A percentile compares a stretch with the other conserved stretches of the same genome.
Conservation (phyloP, 805 yeast species). For the Zygosaccharomyces bailii region DNA sequence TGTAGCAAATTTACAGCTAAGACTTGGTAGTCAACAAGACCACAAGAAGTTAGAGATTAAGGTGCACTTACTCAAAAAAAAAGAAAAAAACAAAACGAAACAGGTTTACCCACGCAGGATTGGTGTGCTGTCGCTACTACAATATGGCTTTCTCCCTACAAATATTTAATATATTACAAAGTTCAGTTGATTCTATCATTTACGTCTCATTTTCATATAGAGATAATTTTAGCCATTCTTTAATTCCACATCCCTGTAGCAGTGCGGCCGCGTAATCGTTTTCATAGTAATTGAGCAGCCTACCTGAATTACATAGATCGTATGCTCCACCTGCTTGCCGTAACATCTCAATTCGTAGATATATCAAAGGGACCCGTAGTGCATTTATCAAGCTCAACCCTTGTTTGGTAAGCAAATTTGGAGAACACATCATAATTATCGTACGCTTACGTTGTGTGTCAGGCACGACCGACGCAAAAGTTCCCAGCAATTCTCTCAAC, state of each 20-base stretch:
- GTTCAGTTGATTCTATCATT: no score
- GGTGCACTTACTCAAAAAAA: no score
- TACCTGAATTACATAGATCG: slow-evolving; percentile 29
- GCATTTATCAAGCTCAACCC: slow-evolving; percentile 31
- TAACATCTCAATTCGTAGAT: slow-evolving; percentile 29
- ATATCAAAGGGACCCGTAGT: slow-evolving; percentile 31
- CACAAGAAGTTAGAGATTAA: no score
- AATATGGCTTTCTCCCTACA: no score
- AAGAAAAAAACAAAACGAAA: no score
- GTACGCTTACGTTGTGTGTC: slow-evolving; percentile 20
- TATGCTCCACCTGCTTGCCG: slow-evolving; percentile 14
- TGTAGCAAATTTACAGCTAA: not conserved
- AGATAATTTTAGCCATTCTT: slow-evolving; percentile 29
- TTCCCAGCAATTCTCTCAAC: slow-evolving; percentile 33
- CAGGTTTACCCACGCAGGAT: no score
- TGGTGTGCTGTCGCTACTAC: no score
- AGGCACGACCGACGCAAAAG: slow-evolving; percentile 26
- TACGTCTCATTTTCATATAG: no score
- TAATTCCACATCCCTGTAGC: slow-evolving; percentile 28
- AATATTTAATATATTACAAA: no score
- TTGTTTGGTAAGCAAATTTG: slow-evolving; percentile 32
- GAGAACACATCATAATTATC: slow-evolving; percentile 33
- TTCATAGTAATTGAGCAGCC: slow-evolving; percentile 32
- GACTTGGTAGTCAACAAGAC: no score
- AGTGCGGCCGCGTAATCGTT: slow-evolving; percentile 30